Conservation (phyloP, 1,139 yeast genomes). For the Suhomyces anneliseae region DNA sequence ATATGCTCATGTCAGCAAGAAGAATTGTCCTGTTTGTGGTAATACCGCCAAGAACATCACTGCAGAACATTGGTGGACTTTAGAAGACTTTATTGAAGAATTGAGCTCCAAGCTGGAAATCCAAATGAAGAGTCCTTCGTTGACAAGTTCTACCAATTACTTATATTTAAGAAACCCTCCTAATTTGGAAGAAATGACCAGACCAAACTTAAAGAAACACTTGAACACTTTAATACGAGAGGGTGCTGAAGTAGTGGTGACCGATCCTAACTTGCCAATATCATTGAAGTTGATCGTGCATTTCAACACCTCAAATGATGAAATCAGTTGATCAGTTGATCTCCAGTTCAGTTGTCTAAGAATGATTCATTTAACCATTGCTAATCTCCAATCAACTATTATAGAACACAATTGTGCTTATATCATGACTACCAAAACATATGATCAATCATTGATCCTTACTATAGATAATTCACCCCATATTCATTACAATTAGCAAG, state of each 20-base stretch:
- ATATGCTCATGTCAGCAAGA: constrained; percentile 58
- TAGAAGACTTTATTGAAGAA: constrained; percentile 50
- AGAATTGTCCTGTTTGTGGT: constrained; percentile 78
- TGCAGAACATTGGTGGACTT: constrained; percentile 42
- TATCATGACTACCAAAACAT: no score
- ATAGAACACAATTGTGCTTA: no score
- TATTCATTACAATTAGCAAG: background rate
- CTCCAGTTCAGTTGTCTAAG: no score
- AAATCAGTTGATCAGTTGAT: background rate
- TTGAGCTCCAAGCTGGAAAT: constrained; percentile 33
- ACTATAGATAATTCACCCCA: no score
- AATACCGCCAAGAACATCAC: constrained; percentile 33
- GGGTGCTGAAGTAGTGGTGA: constrained; percentile 55
- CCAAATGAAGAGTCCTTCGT: constrained; percentile 51
- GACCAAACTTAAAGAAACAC: constrained; percentile 41
- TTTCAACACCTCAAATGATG: constrained; percentile 1
- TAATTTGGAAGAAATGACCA: constrained; percentile 48
- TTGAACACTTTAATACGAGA: constrained; percentile 38
- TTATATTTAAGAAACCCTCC: constrained; percentile 57
- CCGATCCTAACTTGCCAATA: constrained; percentile 59
- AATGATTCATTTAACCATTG: no score
- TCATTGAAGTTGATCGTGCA: constrained; percentile 25
- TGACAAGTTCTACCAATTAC: constrained; percentile 41
- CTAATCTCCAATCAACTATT: no score
- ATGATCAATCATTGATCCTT: no score